phyloP scores from a whole-genome alignment of 192 early-diverging fungal species.

The Coemansia sp. region DNA sequence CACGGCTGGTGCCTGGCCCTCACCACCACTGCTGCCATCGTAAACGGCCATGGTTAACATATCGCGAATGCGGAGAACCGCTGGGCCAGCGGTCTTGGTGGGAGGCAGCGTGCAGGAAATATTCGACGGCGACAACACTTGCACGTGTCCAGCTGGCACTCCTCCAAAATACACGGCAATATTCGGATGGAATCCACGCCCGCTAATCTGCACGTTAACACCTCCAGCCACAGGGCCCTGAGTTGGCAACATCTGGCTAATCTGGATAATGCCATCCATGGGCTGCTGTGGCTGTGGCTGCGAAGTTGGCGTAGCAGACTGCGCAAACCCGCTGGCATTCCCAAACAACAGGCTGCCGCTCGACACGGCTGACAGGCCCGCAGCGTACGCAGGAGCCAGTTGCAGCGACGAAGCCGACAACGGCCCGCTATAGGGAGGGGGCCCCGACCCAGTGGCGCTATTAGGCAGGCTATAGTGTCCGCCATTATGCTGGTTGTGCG shows the following conservation, averaged over 20 bases:
- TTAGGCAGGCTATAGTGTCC: neutral
- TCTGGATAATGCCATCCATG: constrained; percentile 24
- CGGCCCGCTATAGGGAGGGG: neutral
- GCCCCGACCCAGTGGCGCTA: constrained; percentile 1
- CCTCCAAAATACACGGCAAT: constrained; percentile 61
- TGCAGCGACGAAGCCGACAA: neutral
- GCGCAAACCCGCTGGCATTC: neutral
- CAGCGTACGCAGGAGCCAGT: neutral
- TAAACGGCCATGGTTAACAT: constrained; percentile 44
- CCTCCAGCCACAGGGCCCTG: constrained; percentile 88
- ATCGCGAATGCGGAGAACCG: constrained; percentile 42
- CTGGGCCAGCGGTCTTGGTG: constrained; percentile 67
- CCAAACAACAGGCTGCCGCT: constrained; percentile 7
- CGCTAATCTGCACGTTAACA: constrained; percentile 77
- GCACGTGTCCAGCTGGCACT: constrained; percentile 63
- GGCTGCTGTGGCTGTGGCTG: neutral
- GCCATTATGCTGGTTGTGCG: constrained; percentile 5
- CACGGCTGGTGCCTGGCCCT: constrained; percentile 1
- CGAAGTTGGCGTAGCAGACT: constrained; percentile 8
- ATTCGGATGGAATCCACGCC: constrained; percentile 75
- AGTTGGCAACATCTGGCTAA: constrained; percentile 75
- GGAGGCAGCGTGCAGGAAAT: constrained; percentile 85
- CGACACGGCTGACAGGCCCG: constrained; percentile 7
- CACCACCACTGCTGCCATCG: constrained; percentile 2
- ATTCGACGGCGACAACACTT: constrained; percentile 75